phyloP scores from a whole-genome alignment of 371 early-diverging fungal species.

The Vairimorpha necatrix region DNA sequence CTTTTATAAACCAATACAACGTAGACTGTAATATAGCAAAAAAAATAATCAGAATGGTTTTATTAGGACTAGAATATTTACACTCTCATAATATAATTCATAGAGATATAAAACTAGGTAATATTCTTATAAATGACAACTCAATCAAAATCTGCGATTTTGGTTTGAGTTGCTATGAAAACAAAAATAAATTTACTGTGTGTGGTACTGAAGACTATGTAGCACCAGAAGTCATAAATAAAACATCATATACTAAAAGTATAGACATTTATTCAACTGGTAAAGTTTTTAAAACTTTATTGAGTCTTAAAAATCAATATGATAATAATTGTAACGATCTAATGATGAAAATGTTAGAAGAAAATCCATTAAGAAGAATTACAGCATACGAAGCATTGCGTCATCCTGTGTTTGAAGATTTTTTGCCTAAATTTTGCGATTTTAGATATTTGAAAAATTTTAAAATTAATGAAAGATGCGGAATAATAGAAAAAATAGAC shows the following conservation, averaged over 20 bases:
- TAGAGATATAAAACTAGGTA: slow-evolving; percentile 79
- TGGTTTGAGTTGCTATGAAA: slow-evolving; percentile 64
- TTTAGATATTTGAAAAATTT: slow-evolving; percentile 12
- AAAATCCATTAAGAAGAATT: neutral
- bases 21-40: slow-evolving; percentile 58
- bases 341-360: slow-evolving; percentile 12
- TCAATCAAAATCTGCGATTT: slow-evolving; percentile 77
- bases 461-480: slow-evolving; percentile 9
- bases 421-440: slow-evolving; percentile 24
- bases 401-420: slow-evolving; percentile 7
- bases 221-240: slow-evolving; percentile 68
- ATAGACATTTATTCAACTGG: slow-evolving; percentile 33
- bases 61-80: slow-evolving; percentile 78
- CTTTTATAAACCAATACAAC: slow-evolving; percentile 54
- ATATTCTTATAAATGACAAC: slow-evolving; percentile 74
- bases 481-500: slow-evolving; percentile 1
- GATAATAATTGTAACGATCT: neutral
- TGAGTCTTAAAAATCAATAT: slow-evolving; percentile 13
- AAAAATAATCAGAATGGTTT: slow-evolving; percentile 73
- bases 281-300: slow-evolving; percentile 5
- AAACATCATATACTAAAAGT: slow-evolving; percentile 67
- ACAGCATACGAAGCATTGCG: slow-evolving; percentile 19
- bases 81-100: slow-evolving; percentile 85
- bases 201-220: slow-evolving; percentile 66
- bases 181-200: slow-evolving; percentile 11